A percentile compares a stretch with the other conserved stretches of the same genome.
phyloP scores from a whole-genome alignment of 306 rosid genomes.

The Gynostemma pentaphyllum region DNA sequence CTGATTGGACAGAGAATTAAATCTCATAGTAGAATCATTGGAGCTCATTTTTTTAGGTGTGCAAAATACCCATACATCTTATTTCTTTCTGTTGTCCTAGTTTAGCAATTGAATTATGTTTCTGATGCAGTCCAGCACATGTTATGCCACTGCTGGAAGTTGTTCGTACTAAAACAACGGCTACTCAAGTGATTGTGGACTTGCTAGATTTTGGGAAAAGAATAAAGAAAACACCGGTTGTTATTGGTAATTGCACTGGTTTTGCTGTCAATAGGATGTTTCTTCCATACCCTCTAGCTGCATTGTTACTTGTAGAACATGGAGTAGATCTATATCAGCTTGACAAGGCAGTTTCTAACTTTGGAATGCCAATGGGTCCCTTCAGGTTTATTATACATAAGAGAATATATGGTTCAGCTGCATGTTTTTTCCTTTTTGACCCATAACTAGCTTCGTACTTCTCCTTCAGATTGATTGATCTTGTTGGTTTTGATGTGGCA shows the following conservation, averaged over 20 bases:
- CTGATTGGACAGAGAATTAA: slow-evolving; percentile 75
- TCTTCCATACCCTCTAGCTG: slow-evolving; percentile 89
- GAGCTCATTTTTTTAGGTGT: slow-evolving; percentile 97
- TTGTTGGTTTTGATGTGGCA: slow-evolving; percentile 91
- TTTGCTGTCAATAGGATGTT: slow-evolving; percentile 93
- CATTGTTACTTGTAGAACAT: slow-evolving; percentile 63
- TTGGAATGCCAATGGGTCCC: slow-evolving; percentile 97
- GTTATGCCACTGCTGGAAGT: slow-evolving; percentile 95
- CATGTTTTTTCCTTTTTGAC: slow-evolving; percentile 1
- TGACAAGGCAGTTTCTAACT: slow-evolving; percentile 53
- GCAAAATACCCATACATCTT: not conserved
- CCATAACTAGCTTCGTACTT: not conserved
- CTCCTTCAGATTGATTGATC: slow-evolving; percentile 64
- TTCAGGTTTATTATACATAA: slow-evolving; percentile 52
- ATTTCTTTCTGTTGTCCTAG: not conserved
- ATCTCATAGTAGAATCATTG: slow-evolving; percentile 72
- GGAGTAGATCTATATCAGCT: slow-evolving; percentile 80
- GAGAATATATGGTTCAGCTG: slow-evolving; percentile 8
- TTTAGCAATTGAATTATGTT: slow-evolving; percentile 16
- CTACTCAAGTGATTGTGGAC: slow-evolving; percentile 82
- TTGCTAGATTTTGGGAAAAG: slow-evolving; percentile 69
- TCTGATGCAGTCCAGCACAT: slow-evolving; percentile 81
- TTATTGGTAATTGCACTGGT: slow-evolving; percentile 96
- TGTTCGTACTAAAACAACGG: slow-evolving; percentile 68
- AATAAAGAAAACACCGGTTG: slow-evolving; percentile 88